These are phyloP conservation scores for Melaleuca alternifolia DNA, from an alignment of 345 rosid genomes.

Conservation along the genomic window DNA sequence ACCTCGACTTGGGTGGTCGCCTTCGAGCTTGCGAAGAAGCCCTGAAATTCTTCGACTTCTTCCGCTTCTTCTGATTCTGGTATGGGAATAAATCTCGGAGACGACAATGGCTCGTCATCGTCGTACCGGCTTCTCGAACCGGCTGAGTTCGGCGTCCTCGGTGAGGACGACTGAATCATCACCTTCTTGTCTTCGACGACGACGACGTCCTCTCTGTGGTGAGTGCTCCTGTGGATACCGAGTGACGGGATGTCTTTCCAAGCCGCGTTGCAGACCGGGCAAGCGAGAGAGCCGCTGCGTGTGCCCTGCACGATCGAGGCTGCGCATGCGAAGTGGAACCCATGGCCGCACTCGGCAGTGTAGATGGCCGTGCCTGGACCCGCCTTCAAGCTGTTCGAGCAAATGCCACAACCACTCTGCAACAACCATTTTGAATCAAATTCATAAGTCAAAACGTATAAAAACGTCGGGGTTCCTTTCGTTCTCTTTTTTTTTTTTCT, in stretches of 20 bases:
- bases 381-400: conserved; percentile 57
- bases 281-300: conserved; percentile 27
- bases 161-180: conserved; percentile 13
- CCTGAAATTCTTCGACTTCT: conserved; percentile 55
- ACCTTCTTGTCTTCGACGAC: conserved; percentile 22
- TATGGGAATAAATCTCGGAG: conserved; percentile 31
- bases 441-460: neutral
- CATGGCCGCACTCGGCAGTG: conserved; percentile 79
- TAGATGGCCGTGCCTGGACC: conserved; percentile 73
- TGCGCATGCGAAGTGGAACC: conserved; percentile 73
- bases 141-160: conserved; percentile 7
- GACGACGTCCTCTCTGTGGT: neutral
- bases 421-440: neutral
- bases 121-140: conserved; percentile 39
- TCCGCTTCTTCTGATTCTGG: conserved; percentile 1
- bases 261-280: conserved; percentile 61
- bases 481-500: neutral
- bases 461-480: neutral
- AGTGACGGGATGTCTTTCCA: conserved; percentile 71
- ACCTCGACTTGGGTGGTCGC: conserved; percentile 49
- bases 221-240: conserved; percentile 19
- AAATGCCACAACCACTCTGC: conserved; percentile 69
- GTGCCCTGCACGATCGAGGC: conserved; percentile 38
- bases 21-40: neutral
- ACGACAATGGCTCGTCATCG: conserved; percentile 76